Percentiles rank a stretch among this genome's conserved stretches.
phyloP scores from a whole-genome alignment of 2,329 filamentous ascomycete genomes.

The Pyricularia grisea region DNA sequence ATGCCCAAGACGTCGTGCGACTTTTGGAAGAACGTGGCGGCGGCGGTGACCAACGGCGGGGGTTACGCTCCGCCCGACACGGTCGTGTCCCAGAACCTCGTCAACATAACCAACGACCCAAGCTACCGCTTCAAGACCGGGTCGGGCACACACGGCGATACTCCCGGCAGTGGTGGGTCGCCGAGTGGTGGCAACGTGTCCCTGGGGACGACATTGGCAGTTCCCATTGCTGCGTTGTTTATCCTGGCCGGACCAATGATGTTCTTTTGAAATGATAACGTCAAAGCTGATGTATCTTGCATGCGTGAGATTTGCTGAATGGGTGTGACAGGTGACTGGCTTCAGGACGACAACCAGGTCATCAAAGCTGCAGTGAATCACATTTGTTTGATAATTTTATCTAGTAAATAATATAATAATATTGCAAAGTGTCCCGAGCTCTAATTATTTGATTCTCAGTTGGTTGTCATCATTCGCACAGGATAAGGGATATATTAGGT shows the following conservation, averaged over 20 bases:
- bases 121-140: not conserved
- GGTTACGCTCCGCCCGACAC: slow-evolving; percentile 20
- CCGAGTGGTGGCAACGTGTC: not conserved
- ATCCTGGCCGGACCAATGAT: not conserved
- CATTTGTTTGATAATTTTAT: no score
- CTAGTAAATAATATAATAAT: no score
- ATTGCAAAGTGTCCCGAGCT: no score
- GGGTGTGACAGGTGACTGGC: not conserved
- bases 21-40: slow-evolving; percentile 22
- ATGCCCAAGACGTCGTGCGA: slow-evolving; percentile 18
- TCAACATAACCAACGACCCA: not conserved
- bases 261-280: not conserved
- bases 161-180: not conserved
- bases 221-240: not conserved
- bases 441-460: no score
- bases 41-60: slow-evolving; percentile 19
- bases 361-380: no score
- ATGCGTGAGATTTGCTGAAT: not conserved
- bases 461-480: no score
- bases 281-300: not conserved
- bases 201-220: not conserved
- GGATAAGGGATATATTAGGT: no score
- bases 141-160: not conserved
- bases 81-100: slow-evolving; percentile 11
- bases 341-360: no score